Conservation (phyloP, 2,329 filamentous ascomycete genomes). For the Epichloe glyceriae region DNA sequence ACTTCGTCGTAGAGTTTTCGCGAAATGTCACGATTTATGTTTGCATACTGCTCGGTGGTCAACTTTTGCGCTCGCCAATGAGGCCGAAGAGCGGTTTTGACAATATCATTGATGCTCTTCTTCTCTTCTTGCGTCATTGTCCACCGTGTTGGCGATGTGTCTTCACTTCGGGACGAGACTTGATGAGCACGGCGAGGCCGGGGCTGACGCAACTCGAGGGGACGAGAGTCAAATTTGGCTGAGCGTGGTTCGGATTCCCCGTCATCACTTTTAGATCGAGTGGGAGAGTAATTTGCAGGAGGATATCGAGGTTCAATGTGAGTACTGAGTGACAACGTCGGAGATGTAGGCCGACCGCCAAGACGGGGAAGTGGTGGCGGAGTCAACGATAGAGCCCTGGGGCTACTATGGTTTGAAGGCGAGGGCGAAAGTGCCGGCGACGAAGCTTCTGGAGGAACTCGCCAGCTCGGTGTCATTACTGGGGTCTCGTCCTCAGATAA, state of each 20-base stretch:
- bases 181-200: conserved; percentile 34
- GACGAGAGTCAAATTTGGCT: conserved; percentile 13
- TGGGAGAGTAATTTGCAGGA: conserved; percentile 61
- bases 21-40: conserved; percentile 82
- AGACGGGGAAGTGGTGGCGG: conserved; percentile 52
- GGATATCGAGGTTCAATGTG: conserved; percentile 63
- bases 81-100: conserved; percentile 69
- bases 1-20: conserved; percentile 71
- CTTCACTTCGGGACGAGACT: conserved; percentile 35
- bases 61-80: conserved; percentile 69
- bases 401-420: conserved; percentile 52
- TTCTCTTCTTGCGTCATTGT: conserved; percentile 70
- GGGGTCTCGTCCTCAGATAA: conserved; percentile 42
- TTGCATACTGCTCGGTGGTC: conserved; percentile 79
- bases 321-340: conserved; percentile 53
- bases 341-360: conserved; percentile 46
- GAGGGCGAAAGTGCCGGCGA: conserved; percentile 57
- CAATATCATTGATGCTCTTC: conserved; percentile 77
- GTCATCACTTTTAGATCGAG: conserved; percentile 28
- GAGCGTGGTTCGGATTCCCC: conserved; percentile 31
- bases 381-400: conserved; percentile 52
- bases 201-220: conserved; percentile 38
- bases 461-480: conserved; percentile 15
- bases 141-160: conserved; percentile 55
- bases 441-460: conserved; percentile 22